These are phyloP conservation scores for Apiosordaria backusii DNA, from an alignment of 495 filamentous ascomycete species.

Conservation along the genomic window DNA sequence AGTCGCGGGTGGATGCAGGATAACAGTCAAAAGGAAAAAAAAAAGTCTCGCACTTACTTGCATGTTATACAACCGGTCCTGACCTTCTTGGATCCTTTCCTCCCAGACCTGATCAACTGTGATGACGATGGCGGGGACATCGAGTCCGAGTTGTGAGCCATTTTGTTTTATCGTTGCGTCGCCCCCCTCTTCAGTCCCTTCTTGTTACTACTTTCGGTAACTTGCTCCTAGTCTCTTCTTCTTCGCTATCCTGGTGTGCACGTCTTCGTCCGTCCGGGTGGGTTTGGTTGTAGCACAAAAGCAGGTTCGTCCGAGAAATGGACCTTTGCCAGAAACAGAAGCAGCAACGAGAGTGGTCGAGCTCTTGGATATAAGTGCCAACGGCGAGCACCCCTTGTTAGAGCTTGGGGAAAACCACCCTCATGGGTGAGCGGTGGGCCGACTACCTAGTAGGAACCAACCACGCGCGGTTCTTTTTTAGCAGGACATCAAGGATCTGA, in stretches of 20 bases:
- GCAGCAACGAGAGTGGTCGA: slow-evolving; percentile 8
- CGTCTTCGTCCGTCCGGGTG: background rate
- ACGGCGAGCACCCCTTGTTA: background rate
- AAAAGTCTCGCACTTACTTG: slow-evolving; percentile 30
- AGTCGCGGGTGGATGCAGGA: background rate
- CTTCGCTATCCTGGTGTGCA: background rate
- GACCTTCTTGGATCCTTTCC: slow-evolving; percentile 37
- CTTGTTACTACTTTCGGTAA: background rate
- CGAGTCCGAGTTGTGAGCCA: slow-evolving; percentile 28
- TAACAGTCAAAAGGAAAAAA: background rate
- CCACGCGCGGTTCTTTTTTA: slow-evolving; percentile 11
- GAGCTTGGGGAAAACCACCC: background rate
- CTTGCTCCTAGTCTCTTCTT: background rate
- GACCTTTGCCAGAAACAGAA: background rate
- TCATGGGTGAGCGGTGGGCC: slow-evolving; percentile 2
- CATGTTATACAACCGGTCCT: slow-evolving; percentile 38
- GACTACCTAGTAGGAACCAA: slow-evolving; percentile 1
- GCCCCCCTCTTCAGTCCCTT: background rate
- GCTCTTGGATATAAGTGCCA: slow-evolving; percentile 14
- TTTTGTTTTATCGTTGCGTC: slow-evolving; percentile 7
- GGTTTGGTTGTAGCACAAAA: background rate
- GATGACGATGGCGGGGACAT: slow-evolving; percentile 17
- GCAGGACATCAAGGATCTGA: slow-evolving; percentile 12
- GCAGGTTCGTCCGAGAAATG: slow-evolving; percentile 6
- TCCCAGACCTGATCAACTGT: slow-evolving; percentile 23